phyloP scores from a whole-genome alignment of 2,329 filamentous ascomycete genomes.

The Dactylellina leptospora region DNA sequence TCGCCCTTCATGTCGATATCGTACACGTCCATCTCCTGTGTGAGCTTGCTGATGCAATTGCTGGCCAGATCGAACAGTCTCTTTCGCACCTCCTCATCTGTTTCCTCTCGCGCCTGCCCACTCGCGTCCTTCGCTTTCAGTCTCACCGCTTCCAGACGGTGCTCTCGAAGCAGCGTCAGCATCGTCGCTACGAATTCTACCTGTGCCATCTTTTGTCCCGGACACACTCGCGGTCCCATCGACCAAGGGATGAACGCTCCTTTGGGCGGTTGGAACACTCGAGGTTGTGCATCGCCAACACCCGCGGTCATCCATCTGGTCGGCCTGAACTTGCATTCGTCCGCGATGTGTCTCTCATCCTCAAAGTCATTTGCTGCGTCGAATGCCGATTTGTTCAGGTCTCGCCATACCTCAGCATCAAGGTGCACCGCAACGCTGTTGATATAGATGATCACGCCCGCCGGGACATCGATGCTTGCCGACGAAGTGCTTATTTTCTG shows the following conservation, averaged over 20 bases:
- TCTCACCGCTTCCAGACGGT: constrained; percentile 55
- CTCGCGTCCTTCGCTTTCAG: neutral
- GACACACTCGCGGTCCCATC: constrained; percentile 64
- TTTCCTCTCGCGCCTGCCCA: constrained; percentile 20
- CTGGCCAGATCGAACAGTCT: constrained; percentile 1
- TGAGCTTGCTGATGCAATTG: constrained; percentile 17
- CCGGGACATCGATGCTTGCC: constrained; percentile 58
- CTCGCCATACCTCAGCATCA: constrained; percentile 56
- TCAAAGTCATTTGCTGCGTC: neutral
- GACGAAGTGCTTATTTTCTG: constrained; percentile 58
- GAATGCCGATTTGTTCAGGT: constrained; percentile 5
- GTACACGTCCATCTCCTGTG: constrained; percentile 32
- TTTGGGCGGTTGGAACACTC: constrained; percentile 59
- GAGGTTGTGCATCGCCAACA: constrained; percentile 10
- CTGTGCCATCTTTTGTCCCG: constrained; percentile 67
- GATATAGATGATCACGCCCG: constrained; percentile 60
- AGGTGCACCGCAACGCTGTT: constrained; percentile 59
- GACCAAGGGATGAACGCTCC: constrained; percentile 65
- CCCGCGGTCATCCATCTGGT: constrained; percentile 60
- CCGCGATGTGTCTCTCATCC: constrained; percentile 31
- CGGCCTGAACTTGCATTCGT: constrained; percentile 61
- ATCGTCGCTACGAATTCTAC: constrained; percentile 67
- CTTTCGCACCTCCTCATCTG: constrained; percentile 6
- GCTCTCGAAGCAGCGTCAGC: constrained; percentile 60
- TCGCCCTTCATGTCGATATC: constrained; percentile 21